Evolutionary conservation across 208 protist species (phyloP).

Genomic region (Crithidia bombi): DNA sequence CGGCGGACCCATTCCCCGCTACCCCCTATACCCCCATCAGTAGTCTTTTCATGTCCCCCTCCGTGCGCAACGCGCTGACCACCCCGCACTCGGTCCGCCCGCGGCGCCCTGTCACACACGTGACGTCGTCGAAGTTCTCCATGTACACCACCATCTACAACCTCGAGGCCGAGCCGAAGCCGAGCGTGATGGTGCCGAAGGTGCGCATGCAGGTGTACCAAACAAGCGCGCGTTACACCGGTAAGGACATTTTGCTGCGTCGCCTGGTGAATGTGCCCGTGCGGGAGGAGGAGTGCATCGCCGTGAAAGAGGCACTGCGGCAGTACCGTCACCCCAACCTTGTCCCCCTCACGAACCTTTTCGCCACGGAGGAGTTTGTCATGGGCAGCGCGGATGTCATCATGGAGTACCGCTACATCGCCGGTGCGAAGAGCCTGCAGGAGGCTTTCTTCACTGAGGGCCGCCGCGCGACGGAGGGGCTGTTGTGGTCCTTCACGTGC

Average conservation of each 20-base stretch:
- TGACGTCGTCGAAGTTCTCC: constrained; percentile 85
- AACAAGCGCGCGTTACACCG: constrained; percentile 71
- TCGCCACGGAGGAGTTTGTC: constrained; percentile 84
- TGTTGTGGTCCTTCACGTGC: constrained; percentile 88
- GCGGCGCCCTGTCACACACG: constrained; percentile 63
- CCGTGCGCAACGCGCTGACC: constrained; percentile 55
- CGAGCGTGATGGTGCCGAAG: constrained; percentile 65
- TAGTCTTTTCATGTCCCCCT: constrained; percentile 77
- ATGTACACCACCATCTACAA: constrained; percentile 91
- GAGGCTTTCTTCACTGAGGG: constrained; percentile 80
- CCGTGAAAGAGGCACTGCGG: constrained; percentile 58
- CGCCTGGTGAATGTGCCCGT: constrained; percentile 66
- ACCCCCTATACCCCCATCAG: constrained; percentile 81
- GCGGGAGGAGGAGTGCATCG: constrained; percentile 60
- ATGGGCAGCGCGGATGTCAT: constrained; percentile 86
- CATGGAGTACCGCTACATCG: constrained; percentile 88
- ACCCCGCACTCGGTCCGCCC: constrained; percentile 40
- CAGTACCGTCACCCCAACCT: constrained; percentile 86
- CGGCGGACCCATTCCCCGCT: constrained; percentile 74
- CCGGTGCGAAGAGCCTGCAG: constrained; percentile 74
- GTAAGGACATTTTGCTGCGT: constrained; percentile 79
- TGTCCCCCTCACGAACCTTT: constrained; percentile 75
- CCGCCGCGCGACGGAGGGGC: constrained; percentile 68
- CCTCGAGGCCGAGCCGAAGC: constrained; percentile 66
- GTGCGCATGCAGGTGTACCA: constrained; percentile 79